Conservation (phyloP, 371 early-diverging fungal species). For the Mucor sp. region DNA sequence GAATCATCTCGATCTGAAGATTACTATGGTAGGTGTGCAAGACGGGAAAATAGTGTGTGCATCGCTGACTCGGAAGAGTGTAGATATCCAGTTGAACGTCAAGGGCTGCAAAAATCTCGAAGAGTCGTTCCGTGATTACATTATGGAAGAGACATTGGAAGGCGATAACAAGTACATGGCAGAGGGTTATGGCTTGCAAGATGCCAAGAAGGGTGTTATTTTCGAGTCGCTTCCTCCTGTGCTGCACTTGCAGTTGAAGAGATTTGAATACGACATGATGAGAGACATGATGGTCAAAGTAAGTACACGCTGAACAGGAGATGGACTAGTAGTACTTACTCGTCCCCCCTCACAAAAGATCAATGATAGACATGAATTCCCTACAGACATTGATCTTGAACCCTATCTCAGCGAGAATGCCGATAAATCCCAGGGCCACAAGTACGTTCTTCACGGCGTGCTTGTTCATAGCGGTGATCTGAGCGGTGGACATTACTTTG, state of each 20-base stretch:
- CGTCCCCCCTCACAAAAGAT: slow-evolving; percentile 52
- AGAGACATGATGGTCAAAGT: slow-evolving; percentile 90
- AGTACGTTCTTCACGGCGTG: slow-evolving; percentile 90
- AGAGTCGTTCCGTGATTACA: slow-evolving; percentile 91
- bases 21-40: slow-evolving; percentile 30
- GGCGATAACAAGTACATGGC: slow-evolving; percentile 98
- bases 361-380: slow-evolving; percentile 97
- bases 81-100: slow-evolving; percentile 89
- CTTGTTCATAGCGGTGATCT: slow-evolving; percentile 97
- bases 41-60: background rate
- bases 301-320: background rate
- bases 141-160: slow-evolving; percentile 87
- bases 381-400: slow-evolving; percentile 82
- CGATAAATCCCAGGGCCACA: slow-evolving; percentile 64
- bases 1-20: slow-evolving; percentile 88
- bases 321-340: too few species aligned
- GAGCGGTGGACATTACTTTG: slow-evolving; percentile 97
- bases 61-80: too few species aligned
- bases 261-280: slow-evolving; percentile 97
- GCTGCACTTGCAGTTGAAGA: slow-evolving; percentile 95
- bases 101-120: slow-evolving; percentile 88
- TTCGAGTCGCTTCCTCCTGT: slow-evolving; percentile 97
- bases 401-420: slow-evolving; percentile 79
- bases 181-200: slow-evolving; percentile 95
- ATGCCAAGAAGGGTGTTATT: slow-evolving; percentile 95